Evolutionary conservation across 2,329 filamentous ascomycete genomes (phyloP), one percentile per base, ranked within the genome.

Genomic region (Macrophomina tecta): DNA sequence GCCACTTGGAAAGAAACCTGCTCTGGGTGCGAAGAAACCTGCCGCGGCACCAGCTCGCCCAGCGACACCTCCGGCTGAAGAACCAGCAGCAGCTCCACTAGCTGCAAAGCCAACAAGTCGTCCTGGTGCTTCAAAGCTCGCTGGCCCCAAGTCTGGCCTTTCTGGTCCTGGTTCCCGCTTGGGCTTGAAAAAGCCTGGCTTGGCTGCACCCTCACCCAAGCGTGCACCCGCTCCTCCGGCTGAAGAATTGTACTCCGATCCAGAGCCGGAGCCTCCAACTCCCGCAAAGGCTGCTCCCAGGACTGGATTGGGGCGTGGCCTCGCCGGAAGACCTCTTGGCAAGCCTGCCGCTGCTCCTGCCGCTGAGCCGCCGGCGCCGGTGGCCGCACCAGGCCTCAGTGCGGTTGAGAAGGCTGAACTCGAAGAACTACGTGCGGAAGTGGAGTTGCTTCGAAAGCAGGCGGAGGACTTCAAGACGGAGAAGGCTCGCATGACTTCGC

Each of bases 351-450:
- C 86, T 67, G 70, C 74, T 62, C 68, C 79, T 45, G 71, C 77
- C 2, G 78, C 85, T 1, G 78, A 81, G 5, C 79, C 84, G 28
- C 79, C 83, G 11, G 80, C 82, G 5, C 82, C 86, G 1, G 81
- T 84, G 42, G 87, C 88, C 2, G 71, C 75, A 64, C 72, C 89
- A 0, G 91, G 91, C 0, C 83, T 97, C 56, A 87, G 89, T 23
- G 86, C 90, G 8, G 85, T 92, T n/a, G 95, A 99, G 75, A 88
- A 92, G 51, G 92, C 93, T n/a, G 94, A 99, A 77, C 83, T 99
- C 1, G 93, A 97, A 70, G 94, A 97, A 75, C 86, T 98, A 12
- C 90, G 94, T 45, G 83, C 89, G 12, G 90, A 96, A 68, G 94
- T 94, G 72, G 94, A 97, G 56, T 86, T 90, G 36, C 83, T 97